Conservation (phyloP, 495 filamentous ascomycete genomes). For the Hyaloscypha hepaticicola region DNA sequence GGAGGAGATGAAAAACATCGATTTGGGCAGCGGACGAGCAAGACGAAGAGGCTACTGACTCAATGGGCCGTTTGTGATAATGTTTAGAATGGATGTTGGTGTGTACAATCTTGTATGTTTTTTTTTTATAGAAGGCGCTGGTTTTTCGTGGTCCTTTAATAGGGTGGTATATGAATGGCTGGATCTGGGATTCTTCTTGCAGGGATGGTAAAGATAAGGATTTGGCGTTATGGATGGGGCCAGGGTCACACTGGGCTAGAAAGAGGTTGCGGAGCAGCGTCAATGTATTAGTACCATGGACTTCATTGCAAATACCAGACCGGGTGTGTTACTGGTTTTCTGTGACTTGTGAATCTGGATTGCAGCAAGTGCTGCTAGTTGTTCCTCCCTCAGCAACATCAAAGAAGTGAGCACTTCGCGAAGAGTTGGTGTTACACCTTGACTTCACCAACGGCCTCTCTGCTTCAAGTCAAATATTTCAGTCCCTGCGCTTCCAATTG, state of each 20-base stretch:
- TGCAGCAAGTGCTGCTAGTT: background rate
- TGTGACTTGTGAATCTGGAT: background rate
- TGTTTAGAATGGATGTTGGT: background rate
- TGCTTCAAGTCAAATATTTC: background rate
- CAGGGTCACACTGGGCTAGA: background rate
- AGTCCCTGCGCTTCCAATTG: background rate
- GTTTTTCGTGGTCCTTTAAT: slow-evolving; percentile 2
- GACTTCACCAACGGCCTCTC: background rate
- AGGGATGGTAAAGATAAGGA: background rate
- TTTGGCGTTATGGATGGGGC: background rate
- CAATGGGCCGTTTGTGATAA: slow-evolving; percentile 33
- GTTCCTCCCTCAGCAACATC: background rate
- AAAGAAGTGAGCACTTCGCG: background rate
- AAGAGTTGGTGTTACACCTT: background rate
- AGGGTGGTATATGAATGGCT: background rate
- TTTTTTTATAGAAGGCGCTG: slow-evolving; percentile 3
- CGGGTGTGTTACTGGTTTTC: background rate
- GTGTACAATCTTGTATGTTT: slow-evolving; percentile 9
- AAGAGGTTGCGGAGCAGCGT: background rate
- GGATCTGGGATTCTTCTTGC: background rate
- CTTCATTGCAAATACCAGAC: background rate
- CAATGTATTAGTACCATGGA: background rate
- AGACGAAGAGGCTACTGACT: slow-evolving; percentile 21
- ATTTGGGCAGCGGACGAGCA: slow-evolving; percentile 64
- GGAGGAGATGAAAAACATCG: slow-evolving; percentile 78